Evolutionary conservation across 306 rosid genomes (phyloP).

Genomic region (Biancaea sappan): DNA sequence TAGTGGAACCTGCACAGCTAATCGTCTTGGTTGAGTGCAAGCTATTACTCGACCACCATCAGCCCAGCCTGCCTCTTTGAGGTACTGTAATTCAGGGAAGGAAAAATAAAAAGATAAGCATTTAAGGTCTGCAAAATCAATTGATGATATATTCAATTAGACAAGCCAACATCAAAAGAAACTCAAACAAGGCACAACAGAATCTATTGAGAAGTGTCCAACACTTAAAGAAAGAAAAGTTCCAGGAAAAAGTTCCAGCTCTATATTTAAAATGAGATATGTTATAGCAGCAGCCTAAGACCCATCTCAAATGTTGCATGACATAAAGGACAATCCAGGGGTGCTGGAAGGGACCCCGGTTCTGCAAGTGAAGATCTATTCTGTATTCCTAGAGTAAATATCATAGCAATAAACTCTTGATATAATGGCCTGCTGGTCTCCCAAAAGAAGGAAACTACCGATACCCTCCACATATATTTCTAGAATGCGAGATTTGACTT

Average conservation of each 20-base stretch:
- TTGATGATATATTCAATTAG: neutral
- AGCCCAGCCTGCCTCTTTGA: constrained; percentile 94
- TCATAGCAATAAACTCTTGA: neutral
- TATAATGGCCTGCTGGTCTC: neutral
- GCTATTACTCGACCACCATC: constrained; percentile 84
- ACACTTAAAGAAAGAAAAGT: neutral
- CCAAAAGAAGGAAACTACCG: neutral
- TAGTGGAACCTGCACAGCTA: constrained; percentile 81
- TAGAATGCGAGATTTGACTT: neutral
- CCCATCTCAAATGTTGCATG: constrained; percentile 16
- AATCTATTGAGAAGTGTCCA: neutral
- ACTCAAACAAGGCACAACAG: neutral
- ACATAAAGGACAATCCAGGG: neutral
- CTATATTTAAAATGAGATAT: neutral
- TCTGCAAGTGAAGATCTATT: neutral
- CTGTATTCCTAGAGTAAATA: neutral
- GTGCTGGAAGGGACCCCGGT: neutral
- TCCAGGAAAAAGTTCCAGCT: neutral
- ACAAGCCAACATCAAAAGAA: neutral
- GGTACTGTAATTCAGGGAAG: constrained; percentile 53
- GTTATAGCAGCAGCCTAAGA: neutral
- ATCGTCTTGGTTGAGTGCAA: constrained; percentile 90
- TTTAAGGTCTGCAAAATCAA: neutral
- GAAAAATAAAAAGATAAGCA: neutral
- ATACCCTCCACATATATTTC: neutral